A percentile compares a stretch with the other conserved stretches of the same genome.
Evolutionary conservation across 495 filamentous ascomycete genomes (phyloP).

Genomic region (Aspergillus olivimuriae): DNA sequence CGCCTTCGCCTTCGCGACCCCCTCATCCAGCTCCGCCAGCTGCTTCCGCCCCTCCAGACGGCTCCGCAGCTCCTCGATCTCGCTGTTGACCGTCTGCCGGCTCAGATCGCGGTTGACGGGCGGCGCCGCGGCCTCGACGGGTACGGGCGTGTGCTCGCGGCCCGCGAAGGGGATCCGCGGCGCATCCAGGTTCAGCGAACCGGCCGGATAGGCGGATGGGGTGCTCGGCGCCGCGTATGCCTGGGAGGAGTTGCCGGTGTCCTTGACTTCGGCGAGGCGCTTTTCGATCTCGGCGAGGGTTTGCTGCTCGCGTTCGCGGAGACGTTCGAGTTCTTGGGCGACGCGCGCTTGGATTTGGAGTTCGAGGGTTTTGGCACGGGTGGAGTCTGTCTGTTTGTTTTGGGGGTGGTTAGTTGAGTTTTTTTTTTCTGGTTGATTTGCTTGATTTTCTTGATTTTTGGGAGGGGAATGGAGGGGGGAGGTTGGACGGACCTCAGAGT

Average conservation of each 20-base stretch:
- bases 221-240: conserved; percentile 26
- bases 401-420: conserved; percentile 6
- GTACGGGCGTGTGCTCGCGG: conserved; percentile 30
- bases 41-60: conserved; percentile 72
- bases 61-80: conserved; percentile 67
- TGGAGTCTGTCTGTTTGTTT: conserved; percentile 67
- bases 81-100: conserved; percentile 49
- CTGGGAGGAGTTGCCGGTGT: conserved; percentile 23
- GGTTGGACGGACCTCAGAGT: conserved; percentile 63
- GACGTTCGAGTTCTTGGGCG: conserved; percentile 70
- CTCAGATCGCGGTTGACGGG: conserved; percentile 40
- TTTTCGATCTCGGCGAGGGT: conserved; percentile 52
- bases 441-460: too few relatives aligned
- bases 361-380: conserved; percentile 76
- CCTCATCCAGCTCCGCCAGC: conserved; percentile 57
- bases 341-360: conserved; percentile 87
- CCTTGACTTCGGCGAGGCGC: conserved; percentile 40
- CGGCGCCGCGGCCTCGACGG: conserved; percentile 12
- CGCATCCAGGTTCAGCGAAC: conserved; percentile 42
- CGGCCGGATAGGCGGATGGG: conserved; percentile 28
- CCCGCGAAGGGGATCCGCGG: conserved; percentile 43
- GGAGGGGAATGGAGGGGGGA: conserved; percentile 1
- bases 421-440: too few relatives aligned
- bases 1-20: conserved; percentile 65
- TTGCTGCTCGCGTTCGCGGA: conserved; percentile 57